Conservation (phyloP, 1,284 basidiomycete species). For the Mycena sp. region DNA sequence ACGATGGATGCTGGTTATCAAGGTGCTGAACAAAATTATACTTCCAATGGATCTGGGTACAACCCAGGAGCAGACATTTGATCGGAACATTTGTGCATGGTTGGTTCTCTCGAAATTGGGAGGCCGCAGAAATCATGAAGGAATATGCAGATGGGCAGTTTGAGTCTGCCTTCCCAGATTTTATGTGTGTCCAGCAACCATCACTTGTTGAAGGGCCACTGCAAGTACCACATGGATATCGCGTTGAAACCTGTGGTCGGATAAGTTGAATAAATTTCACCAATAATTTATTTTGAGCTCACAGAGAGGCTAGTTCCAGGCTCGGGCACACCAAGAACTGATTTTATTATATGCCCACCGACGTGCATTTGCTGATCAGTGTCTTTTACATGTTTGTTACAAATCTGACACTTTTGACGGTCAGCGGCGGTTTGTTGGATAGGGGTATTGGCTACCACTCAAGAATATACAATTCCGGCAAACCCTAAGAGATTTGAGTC, state of each 20-base stretch:
- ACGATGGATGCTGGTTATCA: too few relatives aligned
- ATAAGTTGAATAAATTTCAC: neutral
- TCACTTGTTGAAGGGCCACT: neutral
- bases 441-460: neutral
- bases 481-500: neutral
- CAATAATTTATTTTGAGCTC: too few relatives aligned
- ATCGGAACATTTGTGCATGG: too few relatives aligned
- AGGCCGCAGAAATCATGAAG: too few relatives aligned
- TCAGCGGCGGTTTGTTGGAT: neutral
- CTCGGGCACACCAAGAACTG: neutral
- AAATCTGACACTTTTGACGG: neutral
- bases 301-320: neutral
- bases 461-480: neutral
- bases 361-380: neutral
- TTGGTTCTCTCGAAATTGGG: too few relatives aligned
- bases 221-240: constrained; percentile 15
- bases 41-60: too few relatives aligned
- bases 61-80: too few relatives aligned
- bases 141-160: too few relatives aligned
- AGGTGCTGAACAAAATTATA: too few relatives aligned
- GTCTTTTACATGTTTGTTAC: neutral
- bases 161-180: constrained; percentile 11
- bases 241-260: neutral
- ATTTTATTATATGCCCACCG: neutral
- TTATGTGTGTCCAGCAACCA: neutral